A percentile compares a stretch with the other conserved stretches of the same genome.
phyloP scores from a whole-genome alignment of 2,329 filamentous ascomycete species.

The Ambrosiella beaveri region DNA sequence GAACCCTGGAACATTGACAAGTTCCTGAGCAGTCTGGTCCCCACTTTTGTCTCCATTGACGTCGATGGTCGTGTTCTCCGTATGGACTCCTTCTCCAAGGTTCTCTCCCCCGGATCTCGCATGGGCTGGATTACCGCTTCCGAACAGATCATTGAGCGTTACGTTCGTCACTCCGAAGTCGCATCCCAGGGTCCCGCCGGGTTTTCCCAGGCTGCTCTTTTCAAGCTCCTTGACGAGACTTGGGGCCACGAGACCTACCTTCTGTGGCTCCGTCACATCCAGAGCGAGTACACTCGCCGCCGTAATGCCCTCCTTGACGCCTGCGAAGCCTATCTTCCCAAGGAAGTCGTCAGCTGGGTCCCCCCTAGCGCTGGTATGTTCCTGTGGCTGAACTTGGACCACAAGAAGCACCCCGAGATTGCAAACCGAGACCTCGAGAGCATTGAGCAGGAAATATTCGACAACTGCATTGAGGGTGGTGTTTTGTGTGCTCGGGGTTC shows the following conservation, averaged over 20 bases:
- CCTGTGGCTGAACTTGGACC: conserved; percentile 59
- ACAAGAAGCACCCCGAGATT: conserved; percentile 45
- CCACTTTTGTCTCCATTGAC: conserved; percentile 51
- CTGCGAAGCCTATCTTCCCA: conserved; percentile 61
- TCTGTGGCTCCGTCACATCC: conserved; percentile 71
- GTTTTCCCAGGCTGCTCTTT: conserved; percentile 66
- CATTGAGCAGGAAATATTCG: conserved; percentile 78
- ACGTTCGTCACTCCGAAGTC: conserved; percentile 65
- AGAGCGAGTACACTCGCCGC: conserved; percentile 63
- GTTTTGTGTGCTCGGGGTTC: conserved; percentile 71
- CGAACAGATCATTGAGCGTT: conserved; percentile 68
- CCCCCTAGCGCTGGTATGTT: conserved; percentile 88
- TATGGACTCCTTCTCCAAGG: conserved; percentile 87
- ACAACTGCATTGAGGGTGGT: conserved; percentile 54
- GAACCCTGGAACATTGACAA: conserved; percentile 33
- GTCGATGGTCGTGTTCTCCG: conserved; percentile 75
- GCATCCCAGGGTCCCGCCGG: conserved; percentile 75
- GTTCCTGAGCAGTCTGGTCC: conserved; percentile 53
- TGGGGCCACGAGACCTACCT: conserved; percentile 90
- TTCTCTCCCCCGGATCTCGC: conserved; percentile 65
- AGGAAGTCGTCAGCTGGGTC: conserved; percentile 59
- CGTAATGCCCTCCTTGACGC: conserved; percentile 62
- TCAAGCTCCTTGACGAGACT: conserved; percentile 78
- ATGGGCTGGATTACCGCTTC: conserved; percentile 81
- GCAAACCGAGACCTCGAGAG: conserved; percentile 36